A percentile compares a stretch with the other conserved stretches of the same genome.
Evolutionary conservation across 768 basidiomycete genomes (phyloP).

Genomic region (Mycena albidolilacea): DNA sequence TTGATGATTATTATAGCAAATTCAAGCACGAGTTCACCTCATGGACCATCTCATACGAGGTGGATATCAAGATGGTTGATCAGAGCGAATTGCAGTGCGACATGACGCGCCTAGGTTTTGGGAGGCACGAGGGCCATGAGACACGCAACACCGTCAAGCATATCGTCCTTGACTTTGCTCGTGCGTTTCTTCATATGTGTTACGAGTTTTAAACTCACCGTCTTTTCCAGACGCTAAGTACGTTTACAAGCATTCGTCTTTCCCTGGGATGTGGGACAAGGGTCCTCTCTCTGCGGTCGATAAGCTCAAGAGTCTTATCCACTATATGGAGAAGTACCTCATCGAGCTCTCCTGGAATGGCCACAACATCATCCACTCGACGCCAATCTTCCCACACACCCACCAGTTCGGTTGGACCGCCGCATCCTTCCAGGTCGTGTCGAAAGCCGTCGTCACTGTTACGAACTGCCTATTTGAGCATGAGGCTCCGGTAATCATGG

Average conservation of each 20-base stretch:
- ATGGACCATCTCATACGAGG: constrained; percentile 13
- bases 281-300: neutral
- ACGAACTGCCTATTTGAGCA: constrained; percentile 19
- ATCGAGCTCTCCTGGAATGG: neutral
- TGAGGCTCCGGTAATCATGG: constrained; percentile 28
- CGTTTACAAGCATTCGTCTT: constrained; percentile 20
- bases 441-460: constrained; percentile 6
- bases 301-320: constrained; percentile 20
- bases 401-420: constrained; percentile 17
- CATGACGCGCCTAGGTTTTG: neutral
- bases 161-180: constrained; percentile 12
- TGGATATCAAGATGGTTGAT: constrained; percentile 16
- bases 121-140: neutral
- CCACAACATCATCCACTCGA: constrained; percentile 34
- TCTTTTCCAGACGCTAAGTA: constrained; percentile 19
- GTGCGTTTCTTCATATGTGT: constrained; percentile 3
- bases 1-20: neutral
- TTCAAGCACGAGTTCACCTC: constrained; percentile 10
- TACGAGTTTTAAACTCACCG: neutral
- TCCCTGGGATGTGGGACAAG: constrained; percentile 15
- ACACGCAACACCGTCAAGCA: constrained; percentile 1
- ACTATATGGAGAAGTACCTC: constrained; percentile 29
- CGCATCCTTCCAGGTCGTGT: constrained; percentile 28
- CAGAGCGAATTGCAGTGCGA: constrained; percentile 10
- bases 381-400: constrained; percentile 13